Percentiles rank a stretch among this genome's conserved stretches.
Conservation (phyloP, 306 rosid species). For the Mucuna pruriens region DNA sequence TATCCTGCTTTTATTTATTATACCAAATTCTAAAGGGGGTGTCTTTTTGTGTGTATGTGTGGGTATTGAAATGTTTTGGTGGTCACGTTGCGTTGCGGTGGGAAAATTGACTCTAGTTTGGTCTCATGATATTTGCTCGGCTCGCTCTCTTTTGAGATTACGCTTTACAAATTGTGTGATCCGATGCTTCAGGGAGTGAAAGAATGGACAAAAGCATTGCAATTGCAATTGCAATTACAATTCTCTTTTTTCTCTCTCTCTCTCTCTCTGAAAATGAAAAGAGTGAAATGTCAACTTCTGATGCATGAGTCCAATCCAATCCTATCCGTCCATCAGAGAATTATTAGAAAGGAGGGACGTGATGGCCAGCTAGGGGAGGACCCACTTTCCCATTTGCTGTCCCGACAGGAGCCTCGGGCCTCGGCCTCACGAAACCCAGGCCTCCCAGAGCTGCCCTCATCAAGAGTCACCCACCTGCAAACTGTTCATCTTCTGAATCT, state of each 20-base stretch:
- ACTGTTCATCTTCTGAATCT: not conserved
- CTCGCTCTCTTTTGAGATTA: slow-evolving; percentile 14
- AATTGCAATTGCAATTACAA: too few relatives aligned
- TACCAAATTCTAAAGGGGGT: not conserved
- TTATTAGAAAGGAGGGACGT: slow-evolving; percentile 37
- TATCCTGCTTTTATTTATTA: not conserved
- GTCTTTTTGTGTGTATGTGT: not conserved
- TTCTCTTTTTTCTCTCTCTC: too few relatives aligned
- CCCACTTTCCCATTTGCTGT: slow-evolving; percentile 26
- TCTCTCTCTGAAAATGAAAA: too few relatives aligned
- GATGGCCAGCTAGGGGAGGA: slow-evolving; percentile 34
- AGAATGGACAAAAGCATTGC: slow-evolving; percentile 21
- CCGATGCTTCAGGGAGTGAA: slow-evolving; percentile 37
- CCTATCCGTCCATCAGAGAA: slow-evolving; percentile 31
- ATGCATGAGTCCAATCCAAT: slow-evolving; percentile 30
- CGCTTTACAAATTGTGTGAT: slow-evolving; percentile 44
- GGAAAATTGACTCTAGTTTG: too few relatives aligned
- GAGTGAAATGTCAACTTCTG: slow-evolving; percentile 40
- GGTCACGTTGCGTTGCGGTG: not conserved
- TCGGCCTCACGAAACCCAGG: slow-evolving; percentile 35
- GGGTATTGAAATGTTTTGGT: too few relatives aligned
- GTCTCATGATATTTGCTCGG: not conserved
- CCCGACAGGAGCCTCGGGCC: slow-evolving; percentile 44
- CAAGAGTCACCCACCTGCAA: not conserved
- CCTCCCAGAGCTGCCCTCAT: not conserved